Evolutionary conservation across 1,284 basidiomycete genomes (phyloP).

Genomic region (Sporisorium reilianum): DNA sequence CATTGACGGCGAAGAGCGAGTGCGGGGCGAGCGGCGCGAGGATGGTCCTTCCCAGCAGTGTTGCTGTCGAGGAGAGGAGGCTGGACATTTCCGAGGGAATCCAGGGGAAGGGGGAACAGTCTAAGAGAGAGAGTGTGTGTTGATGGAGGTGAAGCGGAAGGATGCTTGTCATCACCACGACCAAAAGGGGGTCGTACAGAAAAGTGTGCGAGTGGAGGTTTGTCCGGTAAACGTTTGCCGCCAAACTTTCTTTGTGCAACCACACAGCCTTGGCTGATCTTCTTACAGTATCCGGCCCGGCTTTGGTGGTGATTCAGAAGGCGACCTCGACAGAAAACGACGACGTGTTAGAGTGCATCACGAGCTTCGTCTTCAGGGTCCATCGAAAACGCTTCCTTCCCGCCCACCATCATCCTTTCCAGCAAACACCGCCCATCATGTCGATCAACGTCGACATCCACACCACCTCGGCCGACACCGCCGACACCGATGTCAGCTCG

Average conservation of each 20-base stretch:
- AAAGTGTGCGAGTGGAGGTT: not conserved
- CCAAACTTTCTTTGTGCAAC: too few species aligned
- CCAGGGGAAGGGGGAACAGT: not conserved
- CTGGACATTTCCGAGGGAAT: slow-evolving; percentile 29
- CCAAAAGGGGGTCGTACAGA: not conserved
- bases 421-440: slow-evolving; percentile 18
- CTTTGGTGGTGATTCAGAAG: too few species aligned
- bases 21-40: slow-evolving; percentile 46
- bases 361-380: slow-evolving; percentile 16
- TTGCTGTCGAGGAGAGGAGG: slow-evolving; percentile 38
- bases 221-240: not conserved
- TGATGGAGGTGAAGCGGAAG: not conserved
- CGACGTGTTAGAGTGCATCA: too few species aligned
- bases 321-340: too few species aligned
- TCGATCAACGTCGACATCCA: slow-evolving; percentile 45
- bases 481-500: slow-evolving; percentile 33
- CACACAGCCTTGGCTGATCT: too few species aligned
- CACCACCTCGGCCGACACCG: not conserved
- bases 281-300: slow-evolving; percentile 4
- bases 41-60: slow-evolving; percentile 36
- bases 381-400: slow-evolving; percentile 10
- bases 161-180: not conserved
- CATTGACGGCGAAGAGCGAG: slow-evolving; percentile 45
- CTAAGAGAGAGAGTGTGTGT: not conserved
- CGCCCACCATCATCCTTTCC: not conserved